Percentiles rank a stretch among this genome's conserved stretches.
Conservation (phyloP, 192 early-diverging fungal species). For the Podila epigama region DNA sequence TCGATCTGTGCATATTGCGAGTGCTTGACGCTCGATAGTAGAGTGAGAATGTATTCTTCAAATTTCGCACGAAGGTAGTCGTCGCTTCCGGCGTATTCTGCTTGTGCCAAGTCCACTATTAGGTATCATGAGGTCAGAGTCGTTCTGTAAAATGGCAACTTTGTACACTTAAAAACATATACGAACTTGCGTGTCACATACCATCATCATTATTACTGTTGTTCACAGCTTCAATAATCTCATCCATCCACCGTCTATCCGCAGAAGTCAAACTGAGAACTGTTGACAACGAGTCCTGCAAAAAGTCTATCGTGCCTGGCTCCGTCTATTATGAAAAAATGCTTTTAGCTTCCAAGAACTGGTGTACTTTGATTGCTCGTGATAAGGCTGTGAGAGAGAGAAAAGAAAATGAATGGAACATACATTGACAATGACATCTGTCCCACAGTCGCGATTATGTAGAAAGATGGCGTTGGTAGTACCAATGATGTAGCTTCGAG, state of each 20-base stretch:
- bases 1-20: constrained; percentile 51
- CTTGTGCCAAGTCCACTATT: constrained; percentile 62
- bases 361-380: too few relatives aligned
- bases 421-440: constrained; percentile 83
- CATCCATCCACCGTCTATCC: constrained; percentile 81
- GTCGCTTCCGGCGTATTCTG: constrained; percentile 78
- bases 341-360: background rate
- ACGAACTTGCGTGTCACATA: background rate
- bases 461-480: constrained; percentile 84
- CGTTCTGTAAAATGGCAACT: too few relatives aligned
- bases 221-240: constrained; percentile 72
- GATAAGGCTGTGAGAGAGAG: too few relatives aligned
- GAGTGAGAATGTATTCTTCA: constrained; percentile 73
- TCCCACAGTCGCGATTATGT: constrained; percentile 71
- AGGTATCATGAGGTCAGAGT: too few relatives aligned
- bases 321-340: constrained; percentile 61
- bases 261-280: constrained; percentile 68
- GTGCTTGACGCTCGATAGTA: constrained; percentile 73
- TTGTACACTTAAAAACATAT: too few relatives aligned
- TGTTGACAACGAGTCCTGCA: constrained; percentile 64
- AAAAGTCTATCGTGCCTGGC: constrained; percentile 73
- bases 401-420: too few relatives aligned
- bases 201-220: constrained; percentile 64
- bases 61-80: constrained; percentile 79
- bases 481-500: constrained; percentile 76